Conservation (phyloP, 2,329 filamentous ascomycete genomes). For the Aspergillaceae sp. region DNA sequence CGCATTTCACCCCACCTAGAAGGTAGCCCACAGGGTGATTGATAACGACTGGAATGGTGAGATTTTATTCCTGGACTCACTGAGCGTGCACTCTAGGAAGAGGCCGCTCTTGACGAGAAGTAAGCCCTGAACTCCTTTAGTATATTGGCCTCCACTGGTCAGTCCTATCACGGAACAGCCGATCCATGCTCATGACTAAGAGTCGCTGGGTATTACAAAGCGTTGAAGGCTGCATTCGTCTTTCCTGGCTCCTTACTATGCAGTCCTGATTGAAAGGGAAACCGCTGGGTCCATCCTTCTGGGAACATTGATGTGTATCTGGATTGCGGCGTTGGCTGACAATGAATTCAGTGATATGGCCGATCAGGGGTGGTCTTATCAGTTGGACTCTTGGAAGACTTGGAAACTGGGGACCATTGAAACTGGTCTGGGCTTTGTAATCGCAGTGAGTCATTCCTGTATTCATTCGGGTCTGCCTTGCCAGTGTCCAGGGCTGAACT, state of each 20-base stretch:
- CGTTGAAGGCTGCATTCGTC: constrained; percentile 79
- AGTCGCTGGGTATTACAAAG: constrained; percentile 76
- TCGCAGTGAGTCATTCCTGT: constrained; percentile 49
- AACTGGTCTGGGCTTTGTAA: constrained; percentile 62
- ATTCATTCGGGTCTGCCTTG: constrained; percentile 15
- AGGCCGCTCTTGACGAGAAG: constrained; percentile 60
- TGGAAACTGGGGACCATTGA: constrained; percentile 67
- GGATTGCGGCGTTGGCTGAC: constrained; percentile 80
- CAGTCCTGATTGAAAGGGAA: constrained; percentile 69
- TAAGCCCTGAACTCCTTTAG: constrained; percentile 12
- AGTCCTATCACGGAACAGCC: constrained; percentile 36
- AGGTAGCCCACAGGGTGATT: constrained; percentile 72
- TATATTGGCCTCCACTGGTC: no score
- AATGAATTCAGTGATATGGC: constrained; percentile 78
- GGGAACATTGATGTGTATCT: constrained; percentile 70
- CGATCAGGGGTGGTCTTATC: constrained; percentile 78
- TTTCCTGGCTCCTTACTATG: constrained; percentile 74
- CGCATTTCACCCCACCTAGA: constrained; percentile 52
- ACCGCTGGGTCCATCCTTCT: constrained; percentile 55
- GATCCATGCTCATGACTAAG: constrained; percentile 68
- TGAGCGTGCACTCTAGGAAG: constrained; percentile 66
- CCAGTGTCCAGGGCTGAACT: not conserved
- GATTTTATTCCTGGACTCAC: constrained; percentile 75
- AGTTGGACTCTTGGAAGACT: constrained; percentile 71
- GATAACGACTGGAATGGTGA: constrained; percentile 79